A percentile compares a stretch with the other conserved stretches of the same genome.
Evolutionary conservation across 2,329 filamentous ascomycete species (phyloP).

Genomic region (Albifimbria verrucaria): DNA sequence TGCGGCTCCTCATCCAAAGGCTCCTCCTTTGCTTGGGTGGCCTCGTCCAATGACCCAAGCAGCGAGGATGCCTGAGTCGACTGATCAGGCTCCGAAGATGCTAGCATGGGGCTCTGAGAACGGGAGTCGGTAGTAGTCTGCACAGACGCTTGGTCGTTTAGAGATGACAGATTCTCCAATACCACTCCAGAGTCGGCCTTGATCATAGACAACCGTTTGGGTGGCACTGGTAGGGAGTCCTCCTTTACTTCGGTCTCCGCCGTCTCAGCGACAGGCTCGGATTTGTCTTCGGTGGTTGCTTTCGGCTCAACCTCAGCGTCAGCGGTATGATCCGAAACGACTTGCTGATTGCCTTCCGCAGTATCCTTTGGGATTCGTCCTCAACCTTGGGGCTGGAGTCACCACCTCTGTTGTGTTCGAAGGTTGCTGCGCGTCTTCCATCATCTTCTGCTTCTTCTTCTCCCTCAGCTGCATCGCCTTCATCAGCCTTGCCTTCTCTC

Average conservation of each 20-base stretch:
- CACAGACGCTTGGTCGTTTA: slow-evolving; percentile 44
- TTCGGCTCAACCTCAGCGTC: too few relatives aligned
- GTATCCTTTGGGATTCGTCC: too few relatives aligned
- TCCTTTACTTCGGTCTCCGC: neutral
- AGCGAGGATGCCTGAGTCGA: slow-evolving; percentile 64
- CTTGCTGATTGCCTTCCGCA: too few relatives aligned
- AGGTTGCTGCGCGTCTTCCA: too few relatives aligned
- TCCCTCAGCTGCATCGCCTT: slow-evolving; percentile 90
- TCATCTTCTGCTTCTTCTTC: slow-evolving; percentile 59
- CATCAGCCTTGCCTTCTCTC: slow-evolving; percentile 89
- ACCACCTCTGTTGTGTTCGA: too few relatives aligned
- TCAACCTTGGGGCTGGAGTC: too few relatives aligned
- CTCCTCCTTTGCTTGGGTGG: slow-evolving; percentile 37
- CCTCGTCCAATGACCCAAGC: slow-evolving; percentile 61
- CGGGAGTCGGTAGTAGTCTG: slow-evolving; percentile 54
- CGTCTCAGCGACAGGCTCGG: too few relatives aligned
- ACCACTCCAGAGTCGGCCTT: slow-evolving; percentile 55
- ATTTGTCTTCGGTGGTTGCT: too few relatives aligned
- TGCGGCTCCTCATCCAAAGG: slow-evolving; percentile 14
- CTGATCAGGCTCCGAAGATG: slow-evolving; percentile 52
- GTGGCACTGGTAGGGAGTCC: slow-evolving; percentile 12
- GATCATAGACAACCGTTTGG: slow-evolving; percentile 34
- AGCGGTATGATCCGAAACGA: too few relatives aligned
- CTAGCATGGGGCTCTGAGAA: slow-evolving; percentile 51
- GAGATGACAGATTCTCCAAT: slow-evolving; percentile 40